Conservation (phyloP, 2,329 filamentous ascomycete species). For the Cytospora piceicola region DNA sequence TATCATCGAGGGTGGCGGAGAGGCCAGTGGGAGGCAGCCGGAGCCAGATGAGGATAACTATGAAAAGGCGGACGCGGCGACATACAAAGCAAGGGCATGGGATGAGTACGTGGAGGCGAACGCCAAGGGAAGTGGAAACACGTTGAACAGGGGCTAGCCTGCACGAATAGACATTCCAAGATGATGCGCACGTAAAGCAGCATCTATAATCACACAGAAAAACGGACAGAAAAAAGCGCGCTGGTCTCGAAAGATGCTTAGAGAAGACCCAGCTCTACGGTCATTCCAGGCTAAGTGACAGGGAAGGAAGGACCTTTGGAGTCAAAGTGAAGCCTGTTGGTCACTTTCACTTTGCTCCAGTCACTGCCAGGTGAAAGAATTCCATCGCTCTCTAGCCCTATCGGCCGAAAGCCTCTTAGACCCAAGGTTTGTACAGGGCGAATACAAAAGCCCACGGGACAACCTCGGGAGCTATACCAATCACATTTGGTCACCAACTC, state of each 20-base stretch:
- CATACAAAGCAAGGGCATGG: conserved; percentile 91
- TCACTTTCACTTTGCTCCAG: not conserved
- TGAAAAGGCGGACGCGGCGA: conserved; percentile 86
- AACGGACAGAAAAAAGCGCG: not conserved
- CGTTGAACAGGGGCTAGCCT: conserved; percentile 71
- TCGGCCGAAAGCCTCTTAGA: not conserved
- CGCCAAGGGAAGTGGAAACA: conserved; percentile 81
- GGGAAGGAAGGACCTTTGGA: not conserved
- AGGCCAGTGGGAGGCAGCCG: conserved; percentile 67
- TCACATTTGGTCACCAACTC: not conserved
- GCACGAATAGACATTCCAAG: not conserved
- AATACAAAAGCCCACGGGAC: conserved; percentile 3
- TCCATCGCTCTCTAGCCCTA: conserved; percentile 1
- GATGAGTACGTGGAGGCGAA: conserved; percentile 94
- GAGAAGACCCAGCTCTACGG: not conserved
- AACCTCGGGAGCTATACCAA: not conserved
- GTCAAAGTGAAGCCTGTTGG: not conserved
- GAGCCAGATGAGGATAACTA: conserved; percentile 88
- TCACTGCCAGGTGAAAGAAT: not conserved
- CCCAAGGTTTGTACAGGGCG: not conserved
- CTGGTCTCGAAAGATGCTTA: not conserved
- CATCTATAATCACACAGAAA: conserved; percentile 10
- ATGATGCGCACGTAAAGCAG: not conserved
- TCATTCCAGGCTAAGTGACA: not conserved
- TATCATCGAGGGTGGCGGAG: conserved; percentile 89